Base-by-base conservation (phyloP, 176 grass and related monocot species). In the bread wheat (Triticum aestivum) region DNA sequence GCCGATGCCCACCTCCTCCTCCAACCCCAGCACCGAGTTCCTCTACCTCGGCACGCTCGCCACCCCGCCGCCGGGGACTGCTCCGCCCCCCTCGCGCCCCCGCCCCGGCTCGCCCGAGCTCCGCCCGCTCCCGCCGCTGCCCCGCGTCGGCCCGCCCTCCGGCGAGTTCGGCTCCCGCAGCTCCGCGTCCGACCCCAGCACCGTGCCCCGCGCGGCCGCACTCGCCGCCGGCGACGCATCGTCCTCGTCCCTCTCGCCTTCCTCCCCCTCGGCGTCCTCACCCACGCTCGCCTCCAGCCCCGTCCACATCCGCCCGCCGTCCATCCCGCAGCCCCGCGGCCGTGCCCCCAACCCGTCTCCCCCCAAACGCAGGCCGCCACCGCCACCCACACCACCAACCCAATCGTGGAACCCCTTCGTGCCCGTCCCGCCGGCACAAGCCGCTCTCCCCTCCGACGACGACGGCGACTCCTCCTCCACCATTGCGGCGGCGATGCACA, bases 41-140 rank as follows among this genome's bases (percentile, higher is more conserved):
- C 86, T 91, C 83, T 91, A 86, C 83, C 90, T 91, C 78, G 90
- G 90, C 58, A 92, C 90, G 4, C 83, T 89, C 65, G 86, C 90
- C 71, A 61, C 77, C 18, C 86, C 86, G 65, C 85, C 80, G 33
- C 69, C 35, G 54, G 38, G 52, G 12, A 4, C 47, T 1, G 52
- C 65, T 0, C 79, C 59, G 64, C 18, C 56, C 1, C 47, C 26
- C 44, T 58, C 87, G 18, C 77, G 47, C 56, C 8, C 49, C 0
- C 81, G 75, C 2, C 87, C 84, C 4, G 87, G 89, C 2, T 93
- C 91, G 3, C 91, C 91, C 11, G 91, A 92, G 70, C 91, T 92
- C 70, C 84, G 87, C 69, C 91, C 91, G 54, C 84, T 93, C 26
- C 91, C 91, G 9, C 91, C 91, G 30, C 91, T 92, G 18, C 87